Percentiles rank a stretch among this genome's conserved stretches.
phyloP scores from a whole-genome alignment of 768 basidiomycete species.

The Termitomyces sp. region DNA sequence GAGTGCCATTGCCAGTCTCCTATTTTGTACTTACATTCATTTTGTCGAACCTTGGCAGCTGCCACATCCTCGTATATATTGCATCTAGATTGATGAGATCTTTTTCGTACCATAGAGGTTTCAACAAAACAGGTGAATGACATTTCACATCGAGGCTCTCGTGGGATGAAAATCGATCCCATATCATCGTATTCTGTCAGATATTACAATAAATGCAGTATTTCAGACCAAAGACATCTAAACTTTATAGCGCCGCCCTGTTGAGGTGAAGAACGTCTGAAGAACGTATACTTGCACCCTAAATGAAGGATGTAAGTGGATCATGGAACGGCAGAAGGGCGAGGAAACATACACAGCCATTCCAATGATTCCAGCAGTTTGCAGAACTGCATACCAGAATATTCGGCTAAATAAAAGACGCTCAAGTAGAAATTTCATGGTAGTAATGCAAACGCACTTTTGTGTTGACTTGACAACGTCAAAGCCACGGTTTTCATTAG shows the following conservation, averaged over 20 bases:
- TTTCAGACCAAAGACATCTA: conserved; percentile 29
- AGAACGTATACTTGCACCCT: conserved; percentile 90
- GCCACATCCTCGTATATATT: neutral
- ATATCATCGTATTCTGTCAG: neutral
- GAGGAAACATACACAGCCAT: conserved; percentile 77
- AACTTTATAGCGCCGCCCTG: conserved; percentile 86
- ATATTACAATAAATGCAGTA: conserved; percentile 6
- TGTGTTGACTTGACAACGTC: conserved; percentile 88
- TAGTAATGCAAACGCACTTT: conserved; percentile 44
- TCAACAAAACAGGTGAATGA: neutral
- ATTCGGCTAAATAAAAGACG: conserved; percentile 53
- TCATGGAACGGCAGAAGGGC: neutral
- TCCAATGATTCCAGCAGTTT: conserved; percentile 71
- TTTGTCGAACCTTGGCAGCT: neutral
- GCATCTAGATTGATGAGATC: neutral
- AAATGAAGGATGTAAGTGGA: conserved; percentile 2
- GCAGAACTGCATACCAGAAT: conserved; percentile 91
- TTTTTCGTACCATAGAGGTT: neutral
- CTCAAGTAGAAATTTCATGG: neutral
- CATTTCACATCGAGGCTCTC: neutral
- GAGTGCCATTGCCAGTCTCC: neutral
- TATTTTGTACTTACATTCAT: neutral
- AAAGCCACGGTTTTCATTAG: conserved; percentile 91
- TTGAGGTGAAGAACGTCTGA: conserved; percentile 96
- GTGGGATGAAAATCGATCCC: neutral